phyloP scores from a whole-genome alignment of 345 rosid species.

The Theobroma cacao region DNA sequence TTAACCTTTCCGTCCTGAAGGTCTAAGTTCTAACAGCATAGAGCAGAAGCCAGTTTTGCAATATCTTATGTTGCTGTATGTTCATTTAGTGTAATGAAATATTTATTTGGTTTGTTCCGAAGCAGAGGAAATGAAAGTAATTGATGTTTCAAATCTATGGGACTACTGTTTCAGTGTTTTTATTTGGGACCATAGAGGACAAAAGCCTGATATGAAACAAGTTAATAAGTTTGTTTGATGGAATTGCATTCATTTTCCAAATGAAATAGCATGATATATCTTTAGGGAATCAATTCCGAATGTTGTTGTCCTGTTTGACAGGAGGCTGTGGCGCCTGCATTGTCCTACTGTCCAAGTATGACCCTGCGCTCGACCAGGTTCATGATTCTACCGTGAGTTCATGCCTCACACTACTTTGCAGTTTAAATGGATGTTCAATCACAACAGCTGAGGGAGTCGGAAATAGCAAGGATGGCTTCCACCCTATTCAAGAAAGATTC shows the following conservation, averaged over 20 bases:
- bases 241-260: neutral
- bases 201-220: too few species aligned
- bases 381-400: constrained; percentile 63
- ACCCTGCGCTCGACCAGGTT: constrained; percentile 44
- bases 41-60: too few species aligned
- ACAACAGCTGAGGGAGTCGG: constrained; percentile 89
- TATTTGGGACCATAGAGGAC: too few species aligned
- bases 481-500: constrained; percentile 73
- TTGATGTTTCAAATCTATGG: neutral
- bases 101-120: neutral
- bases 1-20: too few species aligned
- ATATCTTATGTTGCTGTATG: too few species aligned
- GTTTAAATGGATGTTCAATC: constrained; percentile 73
- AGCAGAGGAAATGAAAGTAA: neutral
- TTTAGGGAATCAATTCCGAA: neutral
- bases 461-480: constrained; percentile 71
- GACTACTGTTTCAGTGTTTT: neutral
- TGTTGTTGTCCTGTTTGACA: constrained; percentile 23
- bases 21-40: too few species aligned
- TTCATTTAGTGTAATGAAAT: neutral
- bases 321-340: constrained; percentile 96
- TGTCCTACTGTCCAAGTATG: constrained; percentile 65
- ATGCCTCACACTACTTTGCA: constrained; percentile 81
- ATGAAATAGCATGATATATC: neutral
- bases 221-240: neutral